Conservation (phyloP, 768 basidiomycete species). For the Agaricus blazei region DNA sequence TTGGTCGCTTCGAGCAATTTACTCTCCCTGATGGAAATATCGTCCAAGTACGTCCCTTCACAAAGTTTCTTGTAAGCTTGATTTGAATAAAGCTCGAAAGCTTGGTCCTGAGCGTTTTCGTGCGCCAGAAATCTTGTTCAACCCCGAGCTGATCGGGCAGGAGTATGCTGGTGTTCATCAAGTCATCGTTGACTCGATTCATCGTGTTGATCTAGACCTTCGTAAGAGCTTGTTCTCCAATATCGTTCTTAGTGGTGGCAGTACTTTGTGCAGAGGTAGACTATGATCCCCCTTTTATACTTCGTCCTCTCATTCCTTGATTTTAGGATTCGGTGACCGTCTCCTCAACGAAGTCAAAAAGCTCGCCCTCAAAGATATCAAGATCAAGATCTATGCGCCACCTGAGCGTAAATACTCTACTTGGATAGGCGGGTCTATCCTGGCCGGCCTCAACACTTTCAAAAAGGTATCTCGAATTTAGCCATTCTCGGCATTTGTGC, state of each 20-base stretch:
- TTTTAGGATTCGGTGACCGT: constrained; percentile 87
- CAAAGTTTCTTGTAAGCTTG: not conserved
- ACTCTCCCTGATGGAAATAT: constrained; percentile 92
- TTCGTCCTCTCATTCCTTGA: constrained; percentile 7
- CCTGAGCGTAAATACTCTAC: constrained; percentile 99
- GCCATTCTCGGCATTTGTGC: constrained; percentile 10
- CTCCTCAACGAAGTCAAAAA: constrained; percentile 96
- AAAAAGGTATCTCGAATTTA: constrained; percentile 67
- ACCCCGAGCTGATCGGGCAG: constrained; percentile 92
- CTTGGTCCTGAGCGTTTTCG: constrained; percentile 93
- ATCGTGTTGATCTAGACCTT: constrained; percentile 92
- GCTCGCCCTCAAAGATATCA: constrained; percentile 90
- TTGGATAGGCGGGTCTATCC: constrained; percentile 95
- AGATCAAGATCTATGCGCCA: constrained; percentile 98
- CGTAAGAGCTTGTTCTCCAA: constrained; percentile 94
- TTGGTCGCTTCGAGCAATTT: constrained; percentile 81
- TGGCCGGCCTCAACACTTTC: constrained; percentile 94
- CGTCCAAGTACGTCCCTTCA: constrained; percentile 58
- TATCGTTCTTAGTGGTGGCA: constrained; percentile 94
- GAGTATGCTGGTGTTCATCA: constrained; percentile 98
- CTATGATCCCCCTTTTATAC: not conserved
- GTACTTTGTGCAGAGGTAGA: constrained; percentile 89
- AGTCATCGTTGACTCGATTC: constrained; percentile 97
- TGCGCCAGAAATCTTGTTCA: constrained; percentile 96
- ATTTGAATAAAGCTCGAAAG: constrained; percentile 35